Base-by-base conservation (phyloP, 805 yeast genomes). In the Scheffersomyces ergatensis region DNA sequence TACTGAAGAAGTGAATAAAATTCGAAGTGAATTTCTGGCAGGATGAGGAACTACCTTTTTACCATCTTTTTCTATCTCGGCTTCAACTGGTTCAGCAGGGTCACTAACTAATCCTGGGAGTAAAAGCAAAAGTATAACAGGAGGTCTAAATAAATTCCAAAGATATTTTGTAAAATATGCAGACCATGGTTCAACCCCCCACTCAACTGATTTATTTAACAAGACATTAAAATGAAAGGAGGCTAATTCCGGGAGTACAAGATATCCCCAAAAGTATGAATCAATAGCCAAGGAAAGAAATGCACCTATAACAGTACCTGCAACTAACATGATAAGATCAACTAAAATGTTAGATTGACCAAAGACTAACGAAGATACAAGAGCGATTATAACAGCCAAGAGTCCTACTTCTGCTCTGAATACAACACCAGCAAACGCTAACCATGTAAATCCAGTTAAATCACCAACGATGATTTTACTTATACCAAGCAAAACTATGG, bases 131-230 rank as follows among this genome's bases (percentile, higher is more conserved):
- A 73, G 78, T 34, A 78, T 62, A 51, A 77, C 39, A 53, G 81
- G 55, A 63, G 73, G 72, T 14, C 65, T 51, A 54, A 67, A 67
- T 17, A 68, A 42, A 40, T 65, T 58, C 25, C 49, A 51, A 23
- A 67, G 51, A 49, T 80, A 77, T 36, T 69, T 71, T 2, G 74
- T 60, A 51, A 89, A 82, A 62, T 92, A 92, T 0, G 86, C 76
- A 27, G 61, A 46, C 51, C 73, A 76, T 4, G 98, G 95, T 57
- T 86, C 90, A 1, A 73, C 74, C 0, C 97, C 98, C 97, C 97
- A 92, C 13, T 79, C 70, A 1, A 76, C 59, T 1, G 95, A 72
- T 31, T 85, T 78, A 2, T 95, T 95, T 8, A 76, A 60, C n/a
- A 89, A 43, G 2, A 87, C 85, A 59, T 92, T 92, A 66, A 78